Percentiles rank a stretch among this genome's conserved stretches.
Conservation (phyloP, 2,329 filamentous ascomycete genomes). For the Diatrype stigma region DNA sequence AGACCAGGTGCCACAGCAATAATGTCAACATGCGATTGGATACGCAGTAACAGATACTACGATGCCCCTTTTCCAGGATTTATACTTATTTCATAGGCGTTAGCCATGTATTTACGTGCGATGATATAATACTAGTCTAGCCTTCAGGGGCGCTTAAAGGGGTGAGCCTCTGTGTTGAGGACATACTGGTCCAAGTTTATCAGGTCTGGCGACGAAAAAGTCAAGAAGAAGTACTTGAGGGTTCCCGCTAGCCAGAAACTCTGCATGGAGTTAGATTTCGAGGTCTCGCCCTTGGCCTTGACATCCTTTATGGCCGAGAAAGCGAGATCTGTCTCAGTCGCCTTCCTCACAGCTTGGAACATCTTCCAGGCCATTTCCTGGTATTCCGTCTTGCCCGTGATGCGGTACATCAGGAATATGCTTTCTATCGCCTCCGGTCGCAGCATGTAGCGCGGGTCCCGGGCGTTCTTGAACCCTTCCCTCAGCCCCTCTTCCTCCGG, state of each 20-base stretch:
- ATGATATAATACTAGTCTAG: neutral
- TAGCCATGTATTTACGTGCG: no score
- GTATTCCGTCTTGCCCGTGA: conserved; percentile 39
- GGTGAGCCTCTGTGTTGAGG: conserved; percentile 1
- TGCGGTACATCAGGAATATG: conserved; percentile 45
- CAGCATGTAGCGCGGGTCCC: conserved; percentile 42
- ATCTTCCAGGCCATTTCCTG: conserved; percentile 48
- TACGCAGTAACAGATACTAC: no score
- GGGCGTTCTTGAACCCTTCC: conserved; percentile 58
- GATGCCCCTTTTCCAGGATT: no score
- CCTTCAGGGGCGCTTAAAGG: neutral
- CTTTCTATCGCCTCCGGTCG: conserved; percentile 44
- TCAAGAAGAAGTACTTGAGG: conserved; percentile 1
- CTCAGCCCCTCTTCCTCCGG: conserved; percentile 21
- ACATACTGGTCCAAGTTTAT: conserved; percentile 1
- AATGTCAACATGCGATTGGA: no score
- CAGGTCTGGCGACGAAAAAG: conserved; percentile 1
- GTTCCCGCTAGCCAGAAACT: conserved; percentile 2
- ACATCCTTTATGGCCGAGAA: conserved; percentile 42
- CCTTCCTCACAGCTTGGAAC: conserved; percentile 38
- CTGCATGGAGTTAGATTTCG: conserved; percentile 14
- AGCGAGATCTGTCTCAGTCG: conserved; percentile 37
- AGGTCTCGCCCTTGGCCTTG: conserved; percentile 42
- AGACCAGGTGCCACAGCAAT: no score
- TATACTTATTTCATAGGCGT: no score